Evolutionary conservation across 1,284 basidiomycete species (phyloP).

Genomic region (Cryptococcus hybrid): DNA sequence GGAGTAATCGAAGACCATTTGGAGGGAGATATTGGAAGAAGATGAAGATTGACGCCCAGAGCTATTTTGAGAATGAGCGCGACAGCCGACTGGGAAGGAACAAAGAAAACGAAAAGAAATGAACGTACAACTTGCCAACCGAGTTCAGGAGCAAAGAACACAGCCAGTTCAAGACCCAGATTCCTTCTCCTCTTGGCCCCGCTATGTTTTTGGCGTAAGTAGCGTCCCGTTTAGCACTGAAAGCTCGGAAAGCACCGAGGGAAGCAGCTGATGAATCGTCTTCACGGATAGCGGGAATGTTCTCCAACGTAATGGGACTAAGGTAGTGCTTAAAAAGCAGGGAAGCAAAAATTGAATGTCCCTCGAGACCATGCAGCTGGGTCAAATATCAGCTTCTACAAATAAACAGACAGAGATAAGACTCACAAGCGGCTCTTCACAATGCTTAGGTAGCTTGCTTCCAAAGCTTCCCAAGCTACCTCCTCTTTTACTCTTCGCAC

Average conservation of each 20-base stretch:
- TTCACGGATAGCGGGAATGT: constrained; percentile 55
- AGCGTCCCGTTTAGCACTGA: constrained; percentile 25
- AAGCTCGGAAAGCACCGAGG: constrained; percentile 49
- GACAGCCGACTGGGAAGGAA: too few species aligned
- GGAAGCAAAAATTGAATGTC: constrained; percentile 50
- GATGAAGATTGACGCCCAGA: constrained; percentile 52
- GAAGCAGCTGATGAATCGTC: constrained; percentile 54
- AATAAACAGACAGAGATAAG: background rate
- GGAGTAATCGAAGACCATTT: constrained; percentile 53
- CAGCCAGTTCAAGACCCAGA: constrained; percentile 42
- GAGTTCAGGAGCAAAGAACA: constrained; percentile 32
- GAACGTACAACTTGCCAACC: constrained; percentile 27
- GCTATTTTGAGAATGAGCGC: constrained; percentile 19
- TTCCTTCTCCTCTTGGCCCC: constrained; percentile 30
- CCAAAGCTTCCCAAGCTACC: constrained; percentile 29
- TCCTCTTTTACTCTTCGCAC: constrained; percentile 36
- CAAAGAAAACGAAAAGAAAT: background rate
- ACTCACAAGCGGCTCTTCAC: constrained; percentile 43
- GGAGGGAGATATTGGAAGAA: constrained; percentile 53
- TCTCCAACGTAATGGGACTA: constrained; percentile 48
- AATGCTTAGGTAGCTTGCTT: constrained; percentile 24
- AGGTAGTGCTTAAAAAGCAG: constrained; percentile 52
- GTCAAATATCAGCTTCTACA: background rate
- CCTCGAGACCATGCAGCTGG: constrained; percentile 44
- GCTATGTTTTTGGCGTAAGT: constrained; percentile 21